Conservation (phyloP, 2,329 filamentous ascomycete genomes). For the Fusarium musae region DNA sequence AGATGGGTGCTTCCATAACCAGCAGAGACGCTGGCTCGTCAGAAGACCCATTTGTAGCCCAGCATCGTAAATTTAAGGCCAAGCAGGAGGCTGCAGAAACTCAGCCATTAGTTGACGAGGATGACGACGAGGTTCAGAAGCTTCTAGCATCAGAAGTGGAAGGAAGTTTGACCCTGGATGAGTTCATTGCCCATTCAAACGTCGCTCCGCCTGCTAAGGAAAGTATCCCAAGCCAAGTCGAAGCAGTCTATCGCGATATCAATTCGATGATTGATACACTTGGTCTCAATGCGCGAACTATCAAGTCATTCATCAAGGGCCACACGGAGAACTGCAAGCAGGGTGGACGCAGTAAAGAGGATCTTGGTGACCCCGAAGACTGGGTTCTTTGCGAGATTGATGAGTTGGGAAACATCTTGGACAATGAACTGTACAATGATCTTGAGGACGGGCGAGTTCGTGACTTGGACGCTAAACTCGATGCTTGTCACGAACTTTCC, state of each 20-base stretch:
- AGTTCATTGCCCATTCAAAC: slow-evolving; percentile 73
- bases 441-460: slow-evolving; percentile 76
- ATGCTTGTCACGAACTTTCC: slow-evolving; percentile 73
- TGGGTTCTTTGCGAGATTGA: slow-evolving; percentile 83
- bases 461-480: slow-evolving; percentile 74
- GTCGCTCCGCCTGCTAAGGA: slow-evolving; percentile 64
- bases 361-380: slow-evolving; percentile 74
- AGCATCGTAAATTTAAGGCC: slow-evolving; percentile 63
- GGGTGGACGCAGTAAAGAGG: slow-evolving; percentile 67
- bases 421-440: slow-evolving; percentile 69
- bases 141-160: slow-evolving; percentile 70
- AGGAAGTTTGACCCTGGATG: slow-evolving; percentile 70
- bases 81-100: slow-evolving; percentile 67
- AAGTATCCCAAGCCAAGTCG: slow-evolving; percentile 70
- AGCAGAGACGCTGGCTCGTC: slow-evolving; percentile 50
- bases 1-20: slow-evolving; percentile 53
- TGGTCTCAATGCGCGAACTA: slow-evolving; percentile 80
- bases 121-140: slow-evolving; percentile 74
- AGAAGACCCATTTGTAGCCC: slow-evolving; percentile 61
- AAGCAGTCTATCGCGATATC: slow-evolving; percentile 80
- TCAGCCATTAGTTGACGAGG: slow-evolving; percentile 71
- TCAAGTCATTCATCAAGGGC: slow-evolving; percentile 73
- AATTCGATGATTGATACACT: slow-evolving; percentile 95
- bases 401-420: slow-evolving; percentile 72
- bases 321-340: slow-evolving; percentile 68